Evolutionary conservation across 805 yeast species (phyloP), one percentile per base, ranked within the genome.

Genomic region (Sugiyamaella chiloensis): DNA sequence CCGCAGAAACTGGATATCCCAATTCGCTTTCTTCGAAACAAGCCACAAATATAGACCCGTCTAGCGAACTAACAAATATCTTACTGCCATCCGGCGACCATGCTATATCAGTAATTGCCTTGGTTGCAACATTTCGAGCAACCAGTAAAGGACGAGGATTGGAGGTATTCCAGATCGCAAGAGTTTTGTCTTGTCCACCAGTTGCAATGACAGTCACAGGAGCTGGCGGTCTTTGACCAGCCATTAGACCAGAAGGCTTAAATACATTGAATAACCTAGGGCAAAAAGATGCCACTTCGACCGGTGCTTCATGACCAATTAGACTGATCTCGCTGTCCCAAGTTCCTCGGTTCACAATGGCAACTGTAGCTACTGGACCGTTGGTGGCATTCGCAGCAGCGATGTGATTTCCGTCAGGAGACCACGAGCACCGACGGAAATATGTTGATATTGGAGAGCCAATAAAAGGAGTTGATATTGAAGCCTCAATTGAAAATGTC

Each of bases 401-500:
- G 14, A 80, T 76, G 46, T 75, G 76, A 57, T 79, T 83, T n/a
- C 88, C 89, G 53, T 81, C 82, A 1, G 87, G 87, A 1, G 86
- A 78, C 89, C 89, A 83, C 34, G 85, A 79, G 69, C 76, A 71
- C 53, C 85, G 63, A 44, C 85, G 57, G 62, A 88, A 93, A 65
- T 93, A 93, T 0, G 97, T 88, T 0, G 96, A 87, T 51, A 93
- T 71, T 0, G 99, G 98, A 0, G 96, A 87, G 57, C 81, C 87
- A 46, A 73, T 76, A 69, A 93, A 93, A 1, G 99, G 98, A 24
- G 84, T 85, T 24, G 82, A 69, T 2, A 93, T 83, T 3, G 87
- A 79, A 47, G 85, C 83, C 62, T 93, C 99, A 55, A 91, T 78
- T 29, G 89, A 83, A 60, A 93, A 91, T 40, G 90, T 84, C 60